A percentile compares a stretch with the other conserved stretches of the same genome.
Conservation (phyloP, 1,284 basidiomycete genomes). For the Exobasidium rhododendri region DNA sequence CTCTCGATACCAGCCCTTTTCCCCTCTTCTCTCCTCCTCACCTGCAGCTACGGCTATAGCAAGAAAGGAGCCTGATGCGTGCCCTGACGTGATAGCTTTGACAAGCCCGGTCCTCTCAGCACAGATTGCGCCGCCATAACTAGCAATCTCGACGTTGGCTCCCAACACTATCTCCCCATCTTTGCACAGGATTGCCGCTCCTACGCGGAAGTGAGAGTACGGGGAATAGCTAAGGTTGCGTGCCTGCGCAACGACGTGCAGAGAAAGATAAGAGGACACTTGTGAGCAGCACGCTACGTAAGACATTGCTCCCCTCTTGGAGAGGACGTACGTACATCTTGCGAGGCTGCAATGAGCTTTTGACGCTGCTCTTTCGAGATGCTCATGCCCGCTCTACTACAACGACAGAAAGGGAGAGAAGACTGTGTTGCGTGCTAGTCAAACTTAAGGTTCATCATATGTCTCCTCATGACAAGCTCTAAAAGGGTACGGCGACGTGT, state of each 20-base stretch:
- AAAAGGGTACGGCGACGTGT: too few relatives aligned
- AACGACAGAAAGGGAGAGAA: not conserved
- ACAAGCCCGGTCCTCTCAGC: constrained; percentile 49
- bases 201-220: constrained; percentile 72
- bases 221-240: constrained; percentile 45
- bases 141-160: constrained; percentile 85
- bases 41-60: constrained; percentile 37
- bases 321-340: not conserved
- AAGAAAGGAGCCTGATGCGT: not conserved
- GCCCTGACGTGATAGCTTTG: constrained; percentile 16
- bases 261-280: constrained; percentile 38
- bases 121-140: constrained; percentile 64
- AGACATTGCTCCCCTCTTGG: too few relatives aligned
- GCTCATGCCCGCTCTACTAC: not conserved
- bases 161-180: constrained; percentile 74
- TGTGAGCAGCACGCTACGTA: too few relatives aligned
- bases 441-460: too few relatives aligned
- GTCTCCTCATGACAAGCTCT: too few relatives aligned
- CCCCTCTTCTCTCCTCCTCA: constrained; percentile 17
- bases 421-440: too few relatives aligned
- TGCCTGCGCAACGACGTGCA: constrained; percentile 25
- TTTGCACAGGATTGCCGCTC: constrained; percentile 71
- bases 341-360: not conserved
- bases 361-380: not conserved
- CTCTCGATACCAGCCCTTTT: too few relatives aligned